These are phyloP conservation scores for Ogataea hybrid DNA, from an alignment of 1,139 yeast species.

Conservation along the genomic window DNA sequence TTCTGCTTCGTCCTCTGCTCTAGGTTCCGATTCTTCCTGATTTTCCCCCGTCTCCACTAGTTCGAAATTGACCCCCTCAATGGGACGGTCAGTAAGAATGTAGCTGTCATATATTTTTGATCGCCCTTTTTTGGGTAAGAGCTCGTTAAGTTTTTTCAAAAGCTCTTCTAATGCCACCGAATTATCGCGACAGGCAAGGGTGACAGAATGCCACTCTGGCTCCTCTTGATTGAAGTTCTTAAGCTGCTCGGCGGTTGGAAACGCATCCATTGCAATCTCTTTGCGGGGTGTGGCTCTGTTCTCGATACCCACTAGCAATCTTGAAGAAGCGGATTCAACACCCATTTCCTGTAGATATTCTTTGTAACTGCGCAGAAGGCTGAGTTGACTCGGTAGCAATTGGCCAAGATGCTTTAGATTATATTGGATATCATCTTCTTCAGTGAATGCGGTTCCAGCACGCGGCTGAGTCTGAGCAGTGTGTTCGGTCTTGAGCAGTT, in stretches of 20 bases:
- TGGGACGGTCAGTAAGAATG: constrained; percentile 44
- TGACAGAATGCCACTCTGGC: constrained; percentile 14
- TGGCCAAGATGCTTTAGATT: constrained; percentile 18
- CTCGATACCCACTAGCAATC: background rate
- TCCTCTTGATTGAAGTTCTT: constrained; percentile 8
- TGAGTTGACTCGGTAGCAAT: constrained; percentile 24
- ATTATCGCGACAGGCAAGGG: constrained; percentile 9
- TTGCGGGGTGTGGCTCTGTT: background rate
- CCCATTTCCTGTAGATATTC: constrained; percentile 17
- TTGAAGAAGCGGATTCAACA: constrained; percentile 8
- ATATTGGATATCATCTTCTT: constrained; percentile 22
- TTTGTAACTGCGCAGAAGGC: constrained; percentile 19
- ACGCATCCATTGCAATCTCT: constrained; percentile 15
- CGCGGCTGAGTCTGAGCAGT: background rate
- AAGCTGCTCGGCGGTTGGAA: constrained; percentile 18
- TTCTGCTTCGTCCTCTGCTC: constrained; percentile 5
- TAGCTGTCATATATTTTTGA: constrained; percentile 49
- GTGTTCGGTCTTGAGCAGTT: constrained; percentile 38
- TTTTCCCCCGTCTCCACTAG: constrained; percentile 14
- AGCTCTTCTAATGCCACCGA: constrained; percentile 17
- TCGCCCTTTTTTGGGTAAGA: constrained; percentile 36
- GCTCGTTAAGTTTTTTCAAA: constrained; percentile 30
- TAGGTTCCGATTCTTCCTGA: constrained; percentile 5
- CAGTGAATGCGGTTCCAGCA: background rate
- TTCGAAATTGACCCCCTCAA: constrained; percentile 41